Evolutionary conservation across 352 stramenopile genomes (phyloP), one percentile per base, ranked within the genome.

Genomic region (Globisporangium alternatum): DNA sequence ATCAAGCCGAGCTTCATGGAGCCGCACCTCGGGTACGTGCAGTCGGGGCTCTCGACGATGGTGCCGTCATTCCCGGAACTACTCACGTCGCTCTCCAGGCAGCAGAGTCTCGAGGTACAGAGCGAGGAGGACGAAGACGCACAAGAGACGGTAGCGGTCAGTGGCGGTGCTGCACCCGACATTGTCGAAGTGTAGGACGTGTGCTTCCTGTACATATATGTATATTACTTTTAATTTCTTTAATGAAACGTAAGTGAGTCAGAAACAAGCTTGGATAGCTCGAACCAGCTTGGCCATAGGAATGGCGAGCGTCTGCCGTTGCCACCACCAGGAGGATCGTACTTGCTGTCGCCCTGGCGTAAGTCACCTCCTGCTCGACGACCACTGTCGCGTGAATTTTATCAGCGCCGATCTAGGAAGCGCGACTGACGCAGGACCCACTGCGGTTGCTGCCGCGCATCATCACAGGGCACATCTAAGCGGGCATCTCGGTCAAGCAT

Each of bases 401-500:
- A 44, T 28, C 47, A 48, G 52, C 44, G 62, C 17, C 33, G 62
- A 37, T 63, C 62, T 15, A 54, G 62, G 22, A 54, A 67, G 25
- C 25, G 62, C 22, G 53, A 62, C 41, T 54, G 41, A 33, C 62
- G 62, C 19, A 30, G 56, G 78, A 82, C 21, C 92, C 72, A 69
- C 79, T 82, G 66, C 83, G 69, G 62, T 70, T 52, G 79, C 74
- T 89, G n/a, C 70, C 76, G n/a, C 68, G 77, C 12, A 78, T 80
- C 31, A 63, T 74, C 52, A 70, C 93, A 17, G 84, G 91, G 19
- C 85, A 88, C 63, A 91, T 94, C 43, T 76, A 93, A 65, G 85
- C 81, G 22, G 84, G 80, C 39, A 91, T 93, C 69, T 86, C 92
- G 2, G 65, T 98, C 0, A 66, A 75, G 35, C 88, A 90, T 44